Evolutionary conservation across 768 basidiomycete species (phyloP).

Genomic region (Tylopilus rubrobrunneus): DNA sequence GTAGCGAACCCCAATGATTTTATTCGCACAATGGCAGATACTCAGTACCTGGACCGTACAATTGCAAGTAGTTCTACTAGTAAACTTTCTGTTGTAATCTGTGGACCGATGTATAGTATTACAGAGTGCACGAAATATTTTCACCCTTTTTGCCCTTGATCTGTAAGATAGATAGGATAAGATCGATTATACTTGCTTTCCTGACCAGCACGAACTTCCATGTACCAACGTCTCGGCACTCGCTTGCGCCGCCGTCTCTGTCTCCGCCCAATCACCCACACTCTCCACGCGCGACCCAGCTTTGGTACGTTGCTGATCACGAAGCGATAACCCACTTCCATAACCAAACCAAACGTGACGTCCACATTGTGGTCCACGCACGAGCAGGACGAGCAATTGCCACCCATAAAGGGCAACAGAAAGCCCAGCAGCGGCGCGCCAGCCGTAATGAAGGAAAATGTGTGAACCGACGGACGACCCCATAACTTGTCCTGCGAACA

Average conservation of each 20-base stretch:
- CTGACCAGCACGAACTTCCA: constrained; percentile 2
- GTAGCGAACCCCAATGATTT: background rate
- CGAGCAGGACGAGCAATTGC: constrained; percentile 33
- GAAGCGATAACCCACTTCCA: constrained; percentile 44
- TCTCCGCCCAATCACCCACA: background rate
- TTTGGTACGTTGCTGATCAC: background rate
- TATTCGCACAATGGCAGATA: background rate
- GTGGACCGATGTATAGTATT: background rate
- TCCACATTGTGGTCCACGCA: constrained; percentile 36
- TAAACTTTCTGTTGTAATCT: background rate
- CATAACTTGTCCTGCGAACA: constrained; percentile 38
- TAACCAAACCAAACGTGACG: constrained; percentile 55
- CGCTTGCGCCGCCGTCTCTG: background rate
- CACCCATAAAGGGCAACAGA: constrained; percentile 34
- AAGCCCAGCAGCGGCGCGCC: constrained; percentile 31
- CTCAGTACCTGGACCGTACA: background rate
- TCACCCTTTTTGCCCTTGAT: background rate
- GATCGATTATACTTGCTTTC: background rate
- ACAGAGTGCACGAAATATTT: background rate
- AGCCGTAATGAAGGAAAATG: constrained; percentile 40
- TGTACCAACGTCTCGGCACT: constrained; percentile 6
- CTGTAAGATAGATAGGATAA: background rate
- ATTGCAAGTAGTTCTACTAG: background rate
- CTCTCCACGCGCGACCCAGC: background rate
- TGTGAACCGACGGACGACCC: constrained; percentile 41